Base-by-base conservation (phyloP, 768 basidiomycete species). In the Saitozyma sp. region DNA sequence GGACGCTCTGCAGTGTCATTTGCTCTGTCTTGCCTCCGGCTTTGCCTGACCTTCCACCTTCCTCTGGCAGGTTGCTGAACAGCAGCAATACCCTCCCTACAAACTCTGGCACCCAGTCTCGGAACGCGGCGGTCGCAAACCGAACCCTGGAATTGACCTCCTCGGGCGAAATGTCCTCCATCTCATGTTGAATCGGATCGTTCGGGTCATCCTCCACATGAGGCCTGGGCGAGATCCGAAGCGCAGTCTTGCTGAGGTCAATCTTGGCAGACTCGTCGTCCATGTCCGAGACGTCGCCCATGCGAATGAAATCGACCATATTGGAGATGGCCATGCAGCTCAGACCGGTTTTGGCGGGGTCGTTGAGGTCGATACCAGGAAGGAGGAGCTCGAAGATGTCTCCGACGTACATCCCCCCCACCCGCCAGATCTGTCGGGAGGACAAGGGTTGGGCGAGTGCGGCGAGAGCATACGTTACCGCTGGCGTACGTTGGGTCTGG, bases 61-160 rank as follows among this genome's bases (percentile, higher is more conserved):
- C 91, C 62, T 92, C 91, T 0, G 92, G 91, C 17, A 94, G 82
- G 71, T 91, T 92, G 76, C 91, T 89, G 63, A 92, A 85, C 6
- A 93, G 81, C 59, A 88, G 84, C 41, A 93, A 87, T 9, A 92
- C 88, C 51, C 89, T 82, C 6, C 87, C 85, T 59, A 93, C 83
- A 77, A 92, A 90, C 66, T 83, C 86, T n/a, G 88, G 83, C 8
- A 92, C 83, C 91, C 91, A 92, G 69, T 89, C 88, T 0, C 89
- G 85, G 71, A 92, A 90, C 42, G 84, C 85, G 3, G 85, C 84
- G 14, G 90, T 90, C 19, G 87, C 85, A 61, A 89, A 86, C 80
- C 85, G 84, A 8, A 92, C 79, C 43, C 89, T 74, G 0, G 83
- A 83, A 76, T 92, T 89, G 74, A 92, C 90, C 61, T 91, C 86